Percentiles rank a stretch among this genome's conserved stretches.
phyloP scores from a whole-genome alignment of 1,139 yeast species.

The Magnusiomyces sp. region DNA sequence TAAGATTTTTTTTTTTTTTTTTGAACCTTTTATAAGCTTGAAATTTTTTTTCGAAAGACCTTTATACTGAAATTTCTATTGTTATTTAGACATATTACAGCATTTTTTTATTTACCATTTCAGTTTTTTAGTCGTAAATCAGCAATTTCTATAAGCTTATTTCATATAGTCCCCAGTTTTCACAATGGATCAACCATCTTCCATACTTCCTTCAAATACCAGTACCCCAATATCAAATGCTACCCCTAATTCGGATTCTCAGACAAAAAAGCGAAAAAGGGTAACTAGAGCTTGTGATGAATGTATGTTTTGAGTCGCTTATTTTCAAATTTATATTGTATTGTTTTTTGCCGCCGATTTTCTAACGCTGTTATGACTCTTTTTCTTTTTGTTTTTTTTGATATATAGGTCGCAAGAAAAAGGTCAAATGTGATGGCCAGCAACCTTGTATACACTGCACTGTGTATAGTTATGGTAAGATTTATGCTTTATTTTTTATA shows the following conservation, averaged over 20 bases:
- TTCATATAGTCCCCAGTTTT: too few relatives aligned
- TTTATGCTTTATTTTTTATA: constrained; percentile 35
- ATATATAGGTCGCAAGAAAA: constrained; percentile 41
- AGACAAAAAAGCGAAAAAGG: constrained; percentile 50
- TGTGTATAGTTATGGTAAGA: constrained; percentile 70
- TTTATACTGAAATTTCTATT: too few relatives aligned
- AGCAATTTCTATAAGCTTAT: too few relatives aligned
- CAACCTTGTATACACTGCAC: constrained; percentile 87
- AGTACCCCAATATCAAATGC: too few relatives aligned
- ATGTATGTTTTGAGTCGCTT: constrained; percentile 37
- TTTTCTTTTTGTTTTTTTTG: background rate
- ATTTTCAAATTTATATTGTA: background rate
- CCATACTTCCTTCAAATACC: too few relatives aligned
- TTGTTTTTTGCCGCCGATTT: background rate
- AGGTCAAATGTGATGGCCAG: constrained; percentile 82
- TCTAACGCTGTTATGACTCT: constrained; percentile 11
- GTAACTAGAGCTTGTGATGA: constrained; percentile 82
- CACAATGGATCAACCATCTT: too few relatives aligned
- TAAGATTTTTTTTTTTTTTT: too few relatives aligned
- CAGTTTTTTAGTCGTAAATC: too few relatives aligned
- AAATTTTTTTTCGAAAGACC: too few relatives aligned
- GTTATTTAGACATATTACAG: too few relatives aligned
- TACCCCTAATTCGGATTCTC: background rate
- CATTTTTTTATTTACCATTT: too few relatives aligned
- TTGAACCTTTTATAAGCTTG: too few relatives aligned